These are phyloP conservation scores for Cadophora sp. DNA, from an alignment of 2,329 filamentous ascomycete species.

Conservation along the genomic window DNA sequence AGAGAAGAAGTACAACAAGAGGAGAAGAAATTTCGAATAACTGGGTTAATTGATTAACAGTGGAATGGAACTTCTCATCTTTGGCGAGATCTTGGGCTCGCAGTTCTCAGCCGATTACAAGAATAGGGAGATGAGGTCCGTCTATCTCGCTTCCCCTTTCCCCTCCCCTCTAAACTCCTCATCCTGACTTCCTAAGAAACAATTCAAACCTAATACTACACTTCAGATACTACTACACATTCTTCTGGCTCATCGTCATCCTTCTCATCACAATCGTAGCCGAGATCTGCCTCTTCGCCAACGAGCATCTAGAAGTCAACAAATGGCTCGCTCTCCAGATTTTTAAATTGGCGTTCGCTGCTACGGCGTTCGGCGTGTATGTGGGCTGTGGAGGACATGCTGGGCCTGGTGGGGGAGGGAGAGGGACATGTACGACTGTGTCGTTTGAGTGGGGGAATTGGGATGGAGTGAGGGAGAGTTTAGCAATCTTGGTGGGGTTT, in stretches of 20 bases:
- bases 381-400: neutral
- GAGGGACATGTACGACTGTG: neutral
- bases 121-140: neutral
- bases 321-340: slow-evolving; percentile 13
- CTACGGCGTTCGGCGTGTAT: neutral
- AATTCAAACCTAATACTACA: neutral
- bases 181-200: too few species aligned
- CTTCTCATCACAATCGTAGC: slow-evolving; percentile 1
- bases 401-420: neutral
- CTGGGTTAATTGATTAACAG: neutral
- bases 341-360: neutral
- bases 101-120: neutral
- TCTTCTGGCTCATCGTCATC: neutral
- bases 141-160: neutral
- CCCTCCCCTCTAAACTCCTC: too few species aligned
- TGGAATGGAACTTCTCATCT: neutral
- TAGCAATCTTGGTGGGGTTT: slow-evolving; percentile 2
- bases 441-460: neutral
- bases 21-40: neutral
- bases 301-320: neutral
- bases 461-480: neutral
- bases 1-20: neutral
- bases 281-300: slow-evolving; percentile 16
- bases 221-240: neutral
- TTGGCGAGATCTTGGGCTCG: neutral